phyloP scores from a whole-genome alignment of 2,329 filamentous ascomycete genomes.

The Fusarium humuli region DNA sequence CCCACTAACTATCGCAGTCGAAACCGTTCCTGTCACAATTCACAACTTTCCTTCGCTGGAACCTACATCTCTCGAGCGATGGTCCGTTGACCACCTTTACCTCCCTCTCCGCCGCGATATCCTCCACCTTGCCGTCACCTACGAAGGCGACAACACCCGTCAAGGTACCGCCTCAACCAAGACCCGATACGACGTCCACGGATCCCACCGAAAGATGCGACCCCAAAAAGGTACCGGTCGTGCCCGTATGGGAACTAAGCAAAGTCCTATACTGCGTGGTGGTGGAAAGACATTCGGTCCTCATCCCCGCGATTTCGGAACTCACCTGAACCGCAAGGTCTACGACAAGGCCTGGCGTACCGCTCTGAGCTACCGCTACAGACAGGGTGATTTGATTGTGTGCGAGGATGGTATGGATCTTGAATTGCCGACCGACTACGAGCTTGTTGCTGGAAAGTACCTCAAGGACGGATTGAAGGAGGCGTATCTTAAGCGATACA shows the following conservation, averaged over 20 bases:
- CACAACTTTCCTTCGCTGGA: conserved; percentile 92
- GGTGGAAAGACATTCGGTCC: conserved; percentile 94
- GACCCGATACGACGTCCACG: conserved; percentile 84
- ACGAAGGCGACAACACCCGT: conserved; percentile 89
- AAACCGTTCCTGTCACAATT: conserved; percentile 83
- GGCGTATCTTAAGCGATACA: conserved; percentile 71
- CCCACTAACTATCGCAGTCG: conserved; percentile 54
- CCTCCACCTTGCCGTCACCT: conserved; percentile 90
- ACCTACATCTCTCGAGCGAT: conserved; percentile 80
- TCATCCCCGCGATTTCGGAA: conserved; percentile 89
- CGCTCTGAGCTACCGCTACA: conserved; percentile 90
- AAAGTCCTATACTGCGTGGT: conserved; percentile 83
- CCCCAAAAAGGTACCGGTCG: conserved; percentile 88
- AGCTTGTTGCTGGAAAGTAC: conserved; percentile 54
- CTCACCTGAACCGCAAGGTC: conserved; percentile 84
- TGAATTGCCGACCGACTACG: conserved; percentile 63
- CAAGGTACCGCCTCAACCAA: conserved; percentile 88
- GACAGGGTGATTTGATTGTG: conserved; percentile 86
- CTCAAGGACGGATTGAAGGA: conserved; percentile 63
- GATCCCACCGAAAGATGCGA: conserved; percentile 83
- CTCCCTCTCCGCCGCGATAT: conserved; percentile 91
- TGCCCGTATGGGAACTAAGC: conserved; percentile 83
- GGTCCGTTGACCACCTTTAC: conserved; percentile 83
- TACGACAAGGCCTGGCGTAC: conserved; percentile 97
- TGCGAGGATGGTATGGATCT: conserved; percentile 83